These are phyloP conservation scores for Elaphomyces granulatus DNA, from an alignment of 495 filamentous ascomycete species.

Conservation along the genomic window DNA sequence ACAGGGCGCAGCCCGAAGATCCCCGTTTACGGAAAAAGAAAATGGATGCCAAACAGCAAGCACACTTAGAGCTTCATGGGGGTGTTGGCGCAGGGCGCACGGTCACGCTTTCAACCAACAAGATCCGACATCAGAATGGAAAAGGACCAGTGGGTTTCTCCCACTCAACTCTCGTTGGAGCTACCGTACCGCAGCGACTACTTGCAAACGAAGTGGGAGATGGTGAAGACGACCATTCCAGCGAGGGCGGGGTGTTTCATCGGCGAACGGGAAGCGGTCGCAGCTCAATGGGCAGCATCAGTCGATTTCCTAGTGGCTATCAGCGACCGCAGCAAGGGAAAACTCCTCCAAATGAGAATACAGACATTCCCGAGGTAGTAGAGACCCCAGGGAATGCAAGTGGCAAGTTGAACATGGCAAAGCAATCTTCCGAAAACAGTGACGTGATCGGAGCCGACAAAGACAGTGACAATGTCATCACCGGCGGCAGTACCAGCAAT, in stretches of 20 bases:
- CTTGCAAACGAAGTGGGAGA: conserved; percentile 92
- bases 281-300: conserved; percentile 58
- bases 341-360: conserved; percentile 45
- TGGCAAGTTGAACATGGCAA: neutral
- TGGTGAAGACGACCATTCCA: conserved; percentile 54
- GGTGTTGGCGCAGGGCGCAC: conserved; percentile 29
- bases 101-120: conserved; percentile 46
- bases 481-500: conserved; percentile 15
- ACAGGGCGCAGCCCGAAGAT: conserved; percentile 86
- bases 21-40: conserved; percentile 67
- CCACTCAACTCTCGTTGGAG: conserved; percentile 56
- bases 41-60: conserved; percentile 67
- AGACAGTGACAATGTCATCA: conserved; percentile 32
- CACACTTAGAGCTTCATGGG: conserved; percentile 65
- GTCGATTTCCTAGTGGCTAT: conserved; percentile 40
- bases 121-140: conserved; percentile 68
- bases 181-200: conserved; percentile 74
- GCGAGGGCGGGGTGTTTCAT: conserved; percentile 44
- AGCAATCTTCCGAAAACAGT: neutral
- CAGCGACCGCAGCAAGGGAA: conserved; percentile 40
- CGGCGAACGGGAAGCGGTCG: conserved; percentile 64
- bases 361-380: conserved; percentile 33
- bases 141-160: conserved; percentile 58
- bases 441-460: conserved; percentile 3
- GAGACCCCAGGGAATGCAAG: conserved; percentile 33